Evolutionary conservation across 2,329 filamentous ascomycete genomes (phyloP), one percentile per base, ranked within the genome.

Genomic region (Clathrospora elynae): DNA sequence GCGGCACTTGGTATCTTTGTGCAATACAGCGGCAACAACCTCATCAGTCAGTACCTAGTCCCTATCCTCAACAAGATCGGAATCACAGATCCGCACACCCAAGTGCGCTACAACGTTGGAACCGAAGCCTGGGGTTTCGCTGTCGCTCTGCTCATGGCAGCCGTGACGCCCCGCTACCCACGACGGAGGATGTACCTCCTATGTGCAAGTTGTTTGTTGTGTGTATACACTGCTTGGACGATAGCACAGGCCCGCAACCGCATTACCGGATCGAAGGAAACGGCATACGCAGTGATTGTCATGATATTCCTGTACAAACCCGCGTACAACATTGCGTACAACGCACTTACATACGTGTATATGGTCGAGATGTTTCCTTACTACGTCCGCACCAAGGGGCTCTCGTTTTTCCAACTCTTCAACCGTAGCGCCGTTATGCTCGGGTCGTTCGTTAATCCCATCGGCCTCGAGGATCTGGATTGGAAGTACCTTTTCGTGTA

Each of bases 401-500:
- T 78, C 22, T 62, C 63, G 4, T 64, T 84, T 59, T 82, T 85
- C 75, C 85, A 85, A 65, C 77, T 86, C 12, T 79, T 76, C 8
- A 75, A 85, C 8, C 79, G 85, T 61, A 77, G 78, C 28, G 73
- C 82, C 20, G 74, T 85, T 20, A 80, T 83, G 49, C 74, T 86
- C 43, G 78, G 79, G 53, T 81, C 81, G 67, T 81, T 73, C 51
- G 79, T 78, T 50, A 86, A 86, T 71, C 80, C 79, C 54, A 74
- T 85, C 49, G 83, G 82, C 4, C 83, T 84, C 73, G 74, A 81
- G 41, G 75, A 77, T 43, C 70, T 83, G 4, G 61, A 64, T 34
- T 85, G 82, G 79, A 78, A 84, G 64, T 82, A 86, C 38, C 82
- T 83, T 71, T 70, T 85, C 34, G 82, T 85, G 61, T 86, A 81